Evolutionary conservation across 257 asterid genomes (phyloP).

Genomic region (Penstemon eatonii): DNA sequence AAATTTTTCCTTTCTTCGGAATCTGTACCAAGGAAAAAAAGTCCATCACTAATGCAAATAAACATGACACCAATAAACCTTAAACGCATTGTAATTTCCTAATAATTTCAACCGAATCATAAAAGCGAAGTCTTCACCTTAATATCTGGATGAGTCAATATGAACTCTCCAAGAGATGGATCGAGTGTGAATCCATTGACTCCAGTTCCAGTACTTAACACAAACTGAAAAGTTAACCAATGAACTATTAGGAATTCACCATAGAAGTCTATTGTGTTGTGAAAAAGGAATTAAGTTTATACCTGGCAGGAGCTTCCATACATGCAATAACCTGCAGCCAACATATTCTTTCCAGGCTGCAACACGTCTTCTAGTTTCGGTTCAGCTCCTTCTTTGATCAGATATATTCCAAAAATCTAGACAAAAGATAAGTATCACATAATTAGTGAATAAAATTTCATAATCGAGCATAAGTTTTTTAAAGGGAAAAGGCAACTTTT

Average conservation of each 20-base stretch:
- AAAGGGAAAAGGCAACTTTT: not conserved
- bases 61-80: not conserved
- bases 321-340: conserved; percentile 97
- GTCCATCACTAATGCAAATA: not conserved
- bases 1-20: conserved; percentile 80
- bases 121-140: conserved; percentile 45
- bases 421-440: conserved; percentile 26
- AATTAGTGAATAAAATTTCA: not conserved
- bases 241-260: not conserved
- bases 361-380: conserved; percentile 76
- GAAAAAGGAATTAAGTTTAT: conserved; percentile 14
- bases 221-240: conserved; percentile 53
- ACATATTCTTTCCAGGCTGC: conserved; percentile 94
- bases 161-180: conserved; percentile 97
- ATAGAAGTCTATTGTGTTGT: not conserved
- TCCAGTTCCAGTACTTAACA: conserved; percentile 81
- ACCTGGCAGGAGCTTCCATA: conserved; percentile 99
- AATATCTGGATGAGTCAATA: conserved; percentile 91
- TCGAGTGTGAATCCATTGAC: conserved; percentile 97
- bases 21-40: conserved; percentile 44
- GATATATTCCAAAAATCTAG: conserved; percentile 88
- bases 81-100: not conserved
- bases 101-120: not conserved
- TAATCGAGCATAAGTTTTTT: not conserved
- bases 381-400: conserved; percentile 55